Percentiles rank a stretch among this genome's conserved stretches.
These are phyloP conservation scores for Talaromyces sp. DNA, from an alignment of 2,329 filamentous ascomycete species.

Conservation along the genomic window DNA sequence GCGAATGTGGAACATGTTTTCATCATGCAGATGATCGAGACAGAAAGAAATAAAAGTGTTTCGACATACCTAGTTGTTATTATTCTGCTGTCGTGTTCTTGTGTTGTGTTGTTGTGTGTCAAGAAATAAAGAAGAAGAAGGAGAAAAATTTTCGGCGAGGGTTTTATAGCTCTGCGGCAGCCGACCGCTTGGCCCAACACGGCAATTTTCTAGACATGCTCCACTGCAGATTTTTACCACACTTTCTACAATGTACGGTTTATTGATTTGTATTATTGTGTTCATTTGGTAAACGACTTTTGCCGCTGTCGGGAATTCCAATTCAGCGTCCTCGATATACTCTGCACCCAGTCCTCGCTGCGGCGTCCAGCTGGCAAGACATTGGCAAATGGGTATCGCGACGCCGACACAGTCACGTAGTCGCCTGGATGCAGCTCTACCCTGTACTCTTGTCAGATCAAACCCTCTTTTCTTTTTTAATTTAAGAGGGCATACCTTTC, in stretches of 20 bases:
- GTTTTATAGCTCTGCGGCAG: slow-evolving; percentile 8
- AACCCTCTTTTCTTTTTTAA: too few relatives aligned
- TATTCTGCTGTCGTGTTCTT: background rate
- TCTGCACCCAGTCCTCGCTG: slow-evolving; percentile 46
- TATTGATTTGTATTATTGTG: too few relatives aligned
- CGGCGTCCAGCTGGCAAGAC: slow-evolving; percentile 39
- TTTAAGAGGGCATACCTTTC: slow-evolving; percentile 58
- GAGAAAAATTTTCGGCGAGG: slow-evolving; percentile 2
- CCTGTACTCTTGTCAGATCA: slow-evolving; percentile 24
- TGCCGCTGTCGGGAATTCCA: slow-evolving; percentile 46
- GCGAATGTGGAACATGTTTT: slow-evolving; percentile 38
- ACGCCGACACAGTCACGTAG: slow-evolving; percentile 49
- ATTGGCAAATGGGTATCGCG: slow-evolving; percentile 47
- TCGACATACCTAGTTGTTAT: slow-evolving; percentile 7
- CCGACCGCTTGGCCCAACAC: background rate
- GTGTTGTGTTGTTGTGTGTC: background rate
- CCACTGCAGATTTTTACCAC: background rate
- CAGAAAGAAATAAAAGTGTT: background rate
- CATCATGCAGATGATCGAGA: slow-evolving; percentile 26
- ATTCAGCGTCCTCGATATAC: slow-evolving; percentile 45
- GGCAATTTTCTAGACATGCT: background rate
- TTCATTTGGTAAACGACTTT: slow-evolving; percentile 28
- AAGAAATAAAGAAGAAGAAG: slow-evolving; percentile 11
- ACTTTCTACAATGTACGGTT: too few relatives aligned
- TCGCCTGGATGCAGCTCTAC: slow-evolving; percentile 45